Percentiles rank a stretch among this genome's conserved stretches.
Conservation (phyloP, 192 early-diverging fungal genomes). For the Podila verticillata region DNA sequence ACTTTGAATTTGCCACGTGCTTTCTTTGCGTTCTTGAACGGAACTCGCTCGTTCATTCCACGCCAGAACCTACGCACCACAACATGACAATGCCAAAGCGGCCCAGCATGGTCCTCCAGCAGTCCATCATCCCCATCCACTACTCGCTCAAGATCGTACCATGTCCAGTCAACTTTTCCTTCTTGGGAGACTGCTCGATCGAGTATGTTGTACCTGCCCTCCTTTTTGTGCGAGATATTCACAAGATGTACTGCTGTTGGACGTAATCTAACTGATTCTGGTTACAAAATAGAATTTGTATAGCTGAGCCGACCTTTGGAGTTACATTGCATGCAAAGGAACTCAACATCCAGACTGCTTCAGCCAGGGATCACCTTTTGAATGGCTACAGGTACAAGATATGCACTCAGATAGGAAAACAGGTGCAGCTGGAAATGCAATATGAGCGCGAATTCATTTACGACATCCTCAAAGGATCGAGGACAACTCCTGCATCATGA, state of each 20-base stretch:
- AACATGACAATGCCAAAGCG: conserved; percentile 41
- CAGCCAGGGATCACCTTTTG: conserved; percentile 38
- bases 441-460: too few species aligned
- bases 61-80: background rate
- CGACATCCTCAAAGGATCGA: too few species aligned
- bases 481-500: too few species aligned
- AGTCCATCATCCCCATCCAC: conserved; percentile 71
- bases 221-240: too few species aligned
- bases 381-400: conserved; percentile 39
- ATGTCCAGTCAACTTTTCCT: conserved; percentile 74
- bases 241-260: background rate
- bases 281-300: conserved; percentile 46
- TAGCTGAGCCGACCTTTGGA: conserved; percentile 61
- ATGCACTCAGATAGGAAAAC: too few species aligned
- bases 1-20: too few species aligned
- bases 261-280: background rate
- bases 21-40: too few species aligned
- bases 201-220: conserved; percentile 41
- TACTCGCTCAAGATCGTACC: conserved; percentile 77
- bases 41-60: too few species aligned
- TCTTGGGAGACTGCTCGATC: conserved; percentile 74
- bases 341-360: conserved; percentile 62
- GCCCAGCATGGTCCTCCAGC: conserved; percentile 29
- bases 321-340: conserved; percentile 68
- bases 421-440: too few species aligned